Evolutionary conservation across 345 rosid species (phyloP), one percentile per base, ranked within the genome.

Genomic region (Gossypium stocksii): DNA sequence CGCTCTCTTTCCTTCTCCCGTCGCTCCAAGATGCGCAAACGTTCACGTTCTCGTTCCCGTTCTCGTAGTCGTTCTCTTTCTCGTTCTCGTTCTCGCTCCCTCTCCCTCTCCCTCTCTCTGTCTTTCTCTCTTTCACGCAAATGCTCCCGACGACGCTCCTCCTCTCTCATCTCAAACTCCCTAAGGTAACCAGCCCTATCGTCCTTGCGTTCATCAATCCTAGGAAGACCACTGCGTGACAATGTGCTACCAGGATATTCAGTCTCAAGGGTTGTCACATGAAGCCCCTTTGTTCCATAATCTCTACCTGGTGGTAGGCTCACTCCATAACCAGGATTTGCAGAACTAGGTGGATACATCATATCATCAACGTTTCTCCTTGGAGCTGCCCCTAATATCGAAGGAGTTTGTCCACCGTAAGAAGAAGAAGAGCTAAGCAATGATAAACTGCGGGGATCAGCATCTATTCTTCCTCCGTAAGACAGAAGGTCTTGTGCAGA

Each of bases 281-380:
- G 97, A 49, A 93, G 87, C 76, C 92, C 94, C 85, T 93, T 95
- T 76, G 92, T 72, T 61, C 93, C 95, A 83, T 93, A 93, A 80
- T 95, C 94, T 83, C 98, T 86, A 43, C 98, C 97, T 72, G 99
- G 98, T 84, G 99, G 99, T 78, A 96, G 81, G 85, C 99, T 96
- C 77, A 96, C 97, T 45, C 97, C 98, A 84, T 96, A 93, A 68
- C 98, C 99, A 16, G 99, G 99, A 83, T 96, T 93, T 43, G 92
- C 82, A 53, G 93, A 85, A 74, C 84, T 84, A 70, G 88, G 93
- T 60, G 85, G 73, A 77, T 91, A 85, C n/a, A 87, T 61, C 71
- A 89, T 84, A 76, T 96, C 97, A 51, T 96, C 99, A 66, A 85
- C 82, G 74, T 86, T 93, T 81, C 91, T 93, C 71, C 89, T 86